Evolutionary conservation across 208 protist species (phyloP).

Genomic region (Trypanosoma scelopori): DNA sequence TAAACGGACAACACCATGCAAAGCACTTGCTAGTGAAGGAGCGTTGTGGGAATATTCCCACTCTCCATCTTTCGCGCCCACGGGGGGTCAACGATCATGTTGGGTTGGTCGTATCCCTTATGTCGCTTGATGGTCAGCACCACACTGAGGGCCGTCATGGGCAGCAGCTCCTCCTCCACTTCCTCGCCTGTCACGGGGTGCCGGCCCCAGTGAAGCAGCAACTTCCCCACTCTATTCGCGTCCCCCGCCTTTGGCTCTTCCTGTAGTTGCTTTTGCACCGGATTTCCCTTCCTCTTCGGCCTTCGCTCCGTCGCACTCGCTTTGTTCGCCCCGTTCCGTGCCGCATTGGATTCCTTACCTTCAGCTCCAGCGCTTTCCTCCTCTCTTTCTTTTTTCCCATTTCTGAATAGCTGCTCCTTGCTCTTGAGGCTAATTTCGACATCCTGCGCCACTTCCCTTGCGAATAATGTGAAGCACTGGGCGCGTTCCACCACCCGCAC

Average conservation of each 20-base stretch:
- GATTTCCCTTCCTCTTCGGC: constrained; percentile 28
- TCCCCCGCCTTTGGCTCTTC: neutral
- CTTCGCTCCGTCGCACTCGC: constrained; percentile 30
- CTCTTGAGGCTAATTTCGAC: constrained; percentile 54
- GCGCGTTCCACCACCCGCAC: constrained; percentile 8
- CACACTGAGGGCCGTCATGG: constrained; percentile 42
- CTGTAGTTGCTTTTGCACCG: neutral
- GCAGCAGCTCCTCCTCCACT: constrained; percentile 43
- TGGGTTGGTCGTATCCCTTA: constrained; percentile 42
- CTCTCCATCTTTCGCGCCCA: constrained; percentile 37
- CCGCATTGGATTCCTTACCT: neutral
- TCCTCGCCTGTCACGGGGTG: constrained; percentile 34
- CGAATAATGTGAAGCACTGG: constrained; percentile 30
- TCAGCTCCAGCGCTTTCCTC: constrained; percentile 10
- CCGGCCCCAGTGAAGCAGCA: constrained; percentile 24
- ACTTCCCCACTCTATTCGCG: neutral
- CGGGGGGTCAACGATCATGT: constrained; percentile 65
- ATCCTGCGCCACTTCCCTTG: constrained; percentile 44
- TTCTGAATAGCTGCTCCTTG: constrained; percentile 38
- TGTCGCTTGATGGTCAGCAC: constrained; percentile 37
- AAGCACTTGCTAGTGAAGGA: neutral
- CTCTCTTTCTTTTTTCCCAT: constrained; percentile 6
- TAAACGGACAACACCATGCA: too few relatives aligned
- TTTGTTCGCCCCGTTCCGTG: constrained; percentile 13
- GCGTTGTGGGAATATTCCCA: constrained; percentile 7